Evolutionary conservation across 805 yeast genomes (phyloP), one percentile per base, ranked within the genome.

Genomic region (Saccharomycopsis guyanensis): DNA sequence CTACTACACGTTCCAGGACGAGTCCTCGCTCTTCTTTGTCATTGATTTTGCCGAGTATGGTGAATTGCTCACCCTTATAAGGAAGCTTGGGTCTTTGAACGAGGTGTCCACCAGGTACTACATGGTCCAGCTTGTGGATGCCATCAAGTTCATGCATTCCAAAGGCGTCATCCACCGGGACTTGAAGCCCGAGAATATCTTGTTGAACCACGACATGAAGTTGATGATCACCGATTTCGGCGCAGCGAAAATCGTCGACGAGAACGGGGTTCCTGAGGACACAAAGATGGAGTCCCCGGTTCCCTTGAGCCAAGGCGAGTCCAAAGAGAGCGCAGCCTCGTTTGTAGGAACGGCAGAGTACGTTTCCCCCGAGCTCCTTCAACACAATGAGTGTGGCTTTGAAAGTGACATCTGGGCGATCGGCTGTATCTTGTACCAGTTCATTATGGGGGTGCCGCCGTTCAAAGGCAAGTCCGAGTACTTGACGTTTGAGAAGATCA

Each of bases 261-360:
- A 51, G 6, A 59, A 55, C 23, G 66, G 62, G 2, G 61, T 58
- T n/a, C 70, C 65, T 24, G 66, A 61, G 31, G 65, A 69, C 13
- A 64, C 69, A 16, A 59, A 59, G 15, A 59, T 57, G n/a, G 46
- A 51, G 12, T 27, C 35, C 16, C 41, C 40, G 18, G 41, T 18
- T 56, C 52, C 31, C 37, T 23, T 33, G 4, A 29, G 8, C 16
- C 40, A 37, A 13, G 32, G 15, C 3, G 47, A 38, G 20, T 33
- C 40, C 3, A 45, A 55, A 12, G 51, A 52, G 10, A 56, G 60
- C 20, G 66, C 78, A 20, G 84, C 86, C 4, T 88, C 97, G 0
- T 93, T 91, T 68, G 97, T 91, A 2, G 98, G 98, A 0, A 91
- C 98, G 1, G 97, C 97, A 0, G 97, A 89, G 59, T 89, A 89